Percentiles rank a stretch among this genome's conserved stretches.
These are phyloP conservation scores for Fusarium algeriense DNA, from an alignment of 2,329 filamentous ascomycete species.

Conservation along the genomic window DNA sequence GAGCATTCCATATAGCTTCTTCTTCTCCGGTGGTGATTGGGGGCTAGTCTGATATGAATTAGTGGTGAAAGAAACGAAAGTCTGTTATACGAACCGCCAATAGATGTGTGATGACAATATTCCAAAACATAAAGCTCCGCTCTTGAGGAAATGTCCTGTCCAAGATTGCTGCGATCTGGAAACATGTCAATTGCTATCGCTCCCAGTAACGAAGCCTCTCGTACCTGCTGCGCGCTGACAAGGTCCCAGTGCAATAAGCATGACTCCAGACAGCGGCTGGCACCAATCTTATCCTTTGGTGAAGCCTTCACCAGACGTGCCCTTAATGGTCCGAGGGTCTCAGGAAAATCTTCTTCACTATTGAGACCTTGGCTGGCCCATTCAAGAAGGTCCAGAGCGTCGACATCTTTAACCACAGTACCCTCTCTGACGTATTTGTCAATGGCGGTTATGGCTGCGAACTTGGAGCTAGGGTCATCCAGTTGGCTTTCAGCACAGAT, in stretches of 20 bases:
- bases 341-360: slow-evolving; percentile 56
- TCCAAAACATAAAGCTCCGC: slow-evolving; percentile 65
- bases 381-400: slow-evolving; percentile 66
- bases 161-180: slow-evolving; percentile 63
- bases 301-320: slow-evolving; percentile 65
- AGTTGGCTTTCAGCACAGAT: slow-evolving; percentile 65
- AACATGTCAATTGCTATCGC: slow-evolving; percentile 11
- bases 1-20: slow-evolving; percentile 64
- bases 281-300: slow-evolving; percentile 59
- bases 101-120: slow-evolving; percentile 65
- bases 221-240: slow-evolving; percentile 67
- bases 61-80: not conserved
- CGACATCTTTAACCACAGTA: slow-evolving; percentile 61
- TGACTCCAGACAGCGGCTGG: slow-evolving; percentile 61
- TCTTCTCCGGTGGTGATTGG: slow-evolving; percentile 62
- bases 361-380: slow-evolving; percentile 61
- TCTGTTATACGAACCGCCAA: slow-evolving; percentile 60
- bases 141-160: slow-evolving; percentile 65
- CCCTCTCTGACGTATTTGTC: slow-evolving; percentile 62
- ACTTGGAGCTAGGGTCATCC: slow-evolving; percentile 62
- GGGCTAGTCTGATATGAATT: slow-evolving; percentile 56
- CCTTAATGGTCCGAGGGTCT: slow-evolving; percentile 64
- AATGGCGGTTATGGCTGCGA: slow-evolving; percentile 58
- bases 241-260: slow-evolving; percentile 69
- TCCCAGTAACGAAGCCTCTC: not conserved